phyloP scores from a whole-genome alignment of 2,329 filamentous ascomycete species.

The Ophiostoma populinum region DNA sequence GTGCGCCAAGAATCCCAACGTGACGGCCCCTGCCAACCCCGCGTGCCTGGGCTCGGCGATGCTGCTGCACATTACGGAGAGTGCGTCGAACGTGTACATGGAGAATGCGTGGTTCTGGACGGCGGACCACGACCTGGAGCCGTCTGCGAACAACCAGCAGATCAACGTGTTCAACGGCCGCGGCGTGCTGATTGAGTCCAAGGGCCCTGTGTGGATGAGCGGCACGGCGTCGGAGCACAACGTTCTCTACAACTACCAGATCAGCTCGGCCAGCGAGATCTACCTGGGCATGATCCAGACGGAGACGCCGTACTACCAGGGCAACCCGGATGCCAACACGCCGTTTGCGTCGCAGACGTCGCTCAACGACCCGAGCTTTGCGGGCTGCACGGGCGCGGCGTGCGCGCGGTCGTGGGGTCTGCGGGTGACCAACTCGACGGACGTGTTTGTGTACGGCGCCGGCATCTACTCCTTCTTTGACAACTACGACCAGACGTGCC shows the following conservation, averaged over 20 bases:
- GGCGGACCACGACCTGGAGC: slow-evolving; percentile 77
- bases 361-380: slow-evolving; percentile 55
- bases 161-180: slow-evolving; percentile 81
- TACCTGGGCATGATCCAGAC: slow-evolving; percentile 76
- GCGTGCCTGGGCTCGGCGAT: slow-evolving; percentile 62
- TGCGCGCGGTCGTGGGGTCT: slow-evolving; percentile 68
- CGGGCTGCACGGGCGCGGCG: slow-evolving; percentile 27
- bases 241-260: slow-evolving; percentile 68
- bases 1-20: slow-evolving; percentile 59
- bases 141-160: slow-evolving; percentile 46
- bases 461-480: slow-evolving; percentile 74
- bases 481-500: slow-evolving; percentile 59
- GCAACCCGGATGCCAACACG: slow-evolving; percentile 55
- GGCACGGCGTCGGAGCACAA: slow-evolving; percentile 54
- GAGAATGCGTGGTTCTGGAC: slow-evolving; percentile 90
- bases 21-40: slow-evolving; percentile 26
- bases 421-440: slow-evolving; percentile 47
- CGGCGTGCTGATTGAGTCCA: slow-evolving; percentile 62
- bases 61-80: slow-evolving; percentile 45
- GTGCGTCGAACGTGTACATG: slow-evolving; percentile 49
- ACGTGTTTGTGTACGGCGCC: slow-evolving; percentile 53
- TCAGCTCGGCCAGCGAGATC: slow-evolving; percentile 58
- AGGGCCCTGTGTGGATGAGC: slow-evolving; percentile 63
- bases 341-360: slow-evolving; percentile 43
- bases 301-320: slow-evolving; percentile 79